These are phyloP conservation scores for Brasenia schreberi DNA, from an alignment of 164 flowering plant genomes.

Conservation along the genomic window DNA sequence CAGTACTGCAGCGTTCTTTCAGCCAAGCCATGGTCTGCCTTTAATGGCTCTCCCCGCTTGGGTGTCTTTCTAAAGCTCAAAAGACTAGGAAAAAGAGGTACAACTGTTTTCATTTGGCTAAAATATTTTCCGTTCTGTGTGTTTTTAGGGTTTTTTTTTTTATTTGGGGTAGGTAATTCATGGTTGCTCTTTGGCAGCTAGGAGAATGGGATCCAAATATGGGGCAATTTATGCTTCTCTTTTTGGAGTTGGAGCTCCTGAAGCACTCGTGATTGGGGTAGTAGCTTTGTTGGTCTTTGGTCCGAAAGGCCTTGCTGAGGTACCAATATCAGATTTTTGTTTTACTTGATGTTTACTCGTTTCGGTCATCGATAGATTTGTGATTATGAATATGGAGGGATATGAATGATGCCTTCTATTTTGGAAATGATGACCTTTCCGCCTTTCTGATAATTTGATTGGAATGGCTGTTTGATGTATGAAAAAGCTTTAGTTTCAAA, in stretches of 20 bases:
- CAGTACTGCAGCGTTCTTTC: neutral
- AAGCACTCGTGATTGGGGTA: slow-evolving; percentile 94
- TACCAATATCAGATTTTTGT: slow-evolving; percentile 5
- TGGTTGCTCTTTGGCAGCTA: slow-evolving; percentile 25
- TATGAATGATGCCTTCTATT: neutral
- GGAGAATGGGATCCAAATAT: slow-evolving; percentile 32
- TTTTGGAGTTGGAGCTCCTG: slow-evolving; percentile 99
- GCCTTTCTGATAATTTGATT: neutral
- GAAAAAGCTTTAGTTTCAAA: too few species aligned
- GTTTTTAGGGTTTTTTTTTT: neutral
- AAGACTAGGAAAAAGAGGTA: neutral
- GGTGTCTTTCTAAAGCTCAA: neutral
- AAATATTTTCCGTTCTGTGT: neutral
- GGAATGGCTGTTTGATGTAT: neutral
- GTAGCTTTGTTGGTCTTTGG: slow-evolving; percentile 98
- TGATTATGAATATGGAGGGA: neutral
- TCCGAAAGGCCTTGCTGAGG: slow-evolving; percentile 99
- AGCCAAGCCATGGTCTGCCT: neutral
- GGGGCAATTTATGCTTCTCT: slow-evolving; percentile 65
- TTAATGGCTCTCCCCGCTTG: neutral
- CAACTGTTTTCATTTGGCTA: neutral
- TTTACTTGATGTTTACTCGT: neutral
- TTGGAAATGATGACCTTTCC: neutral
- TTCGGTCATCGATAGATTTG: neutral
- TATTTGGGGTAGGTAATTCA: neutral